Conservation (phyloP, 768 basidiomycete species). For the Amanita pallidorosea region DNA sequence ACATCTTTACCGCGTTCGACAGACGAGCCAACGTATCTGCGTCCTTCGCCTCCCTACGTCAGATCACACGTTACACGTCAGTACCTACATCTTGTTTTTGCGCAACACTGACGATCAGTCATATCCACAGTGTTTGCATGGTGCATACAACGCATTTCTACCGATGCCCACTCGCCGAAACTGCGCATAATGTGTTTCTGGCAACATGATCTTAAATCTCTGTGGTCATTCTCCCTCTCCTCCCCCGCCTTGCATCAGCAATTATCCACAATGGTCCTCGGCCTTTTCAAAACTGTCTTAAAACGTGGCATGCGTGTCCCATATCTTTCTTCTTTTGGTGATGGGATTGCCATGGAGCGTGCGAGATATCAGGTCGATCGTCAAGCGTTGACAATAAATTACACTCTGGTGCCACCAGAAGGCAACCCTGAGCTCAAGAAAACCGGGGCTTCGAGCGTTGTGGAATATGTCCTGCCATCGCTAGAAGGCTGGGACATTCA, state of each 20-base stretch:
- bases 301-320: slow-evolving; percentile 70
- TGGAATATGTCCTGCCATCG: slow-evolving; percentile 74
- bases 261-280: slow-evolving; percentile 75
- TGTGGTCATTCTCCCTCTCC: slow-evolving; percentile 72
- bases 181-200: slow-evolving; percentile 86
- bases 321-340: slow-evolving; percentile 66
- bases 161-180: slow-evolving; percentile 21
- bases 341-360: slow-evolving; percentile 71
- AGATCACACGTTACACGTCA: slow-evolving; percentile 73
- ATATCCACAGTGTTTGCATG: slow-evolving; percentile 65
- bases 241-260: slow-evolving; percentile 58
- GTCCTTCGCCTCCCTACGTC: slow-evolving; percentile 88
- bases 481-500: slow-evolving; percentile 83
- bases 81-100: slow-evolving; percentile 5
- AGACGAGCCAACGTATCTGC: slow-evolving; percentile 85
- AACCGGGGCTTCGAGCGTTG: slow-evolving; percentile 57
- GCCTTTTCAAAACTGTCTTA: slow-evolving; percentile 71
- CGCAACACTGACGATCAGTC: slow-evolving; percentile 9
- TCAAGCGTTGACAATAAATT: slow-evolving; percentile 75
- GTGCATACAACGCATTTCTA: slow-evolving; percentile 72
- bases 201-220: slow-evolving; percentile 85
- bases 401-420: slow-evolving; percentile 70
- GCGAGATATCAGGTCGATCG: slow-evolving; percentile 74
- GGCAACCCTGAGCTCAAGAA: slow-evolving; percentile 30
- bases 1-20: slow-evolving; percentile 88